A percentile compares a stretch with the other conserved stretches of the same genome.
Evolutionary conservation across 495 filamentous ascomycete species (phyloP).

Genomic region (Aspergillus campestris): DNA sequence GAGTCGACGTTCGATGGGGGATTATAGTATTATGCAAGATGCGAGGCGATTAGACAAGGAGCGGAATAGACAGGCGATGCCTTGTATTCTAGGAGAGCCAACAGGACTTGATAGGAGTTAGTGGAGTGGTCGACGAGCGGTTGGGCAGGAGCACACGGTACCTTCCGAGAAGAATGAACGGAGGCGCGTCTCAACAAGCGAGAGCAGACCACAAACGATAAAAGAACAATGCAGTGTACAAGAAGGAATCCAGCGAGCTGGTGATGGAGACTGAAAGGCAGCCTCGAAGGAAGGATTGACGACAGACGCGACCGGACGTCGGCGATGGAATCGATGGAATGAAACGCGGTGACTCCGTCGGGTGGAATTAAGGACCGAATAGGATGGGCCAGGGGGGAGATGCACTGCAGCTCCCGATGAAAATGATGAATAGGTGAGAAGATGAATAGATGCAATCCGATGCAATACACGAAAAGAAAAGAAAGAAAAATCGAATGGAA

Average conservation of each 20-base stretch:
- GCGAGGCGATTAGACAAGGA: too few relatives aligned
- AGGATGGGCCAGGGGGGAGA: conserved; percentile 21
- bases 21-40: too few relatives aligned
- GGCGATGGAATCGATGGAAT: conserved; percentile 3
- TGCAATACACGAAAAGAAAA: neutral
- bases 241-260: neutral
- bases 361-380: conserved; percentile 12
- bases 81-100: too few relatives aligned
- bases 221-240: conserved; percentile 20
- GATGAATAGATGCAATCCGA: too few relatives aligned
- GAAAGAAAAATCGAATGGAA: conserved; percentile 15
- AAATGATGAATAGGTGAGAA: conserved; percentile 6
- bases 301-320: conserved; percentile 17
- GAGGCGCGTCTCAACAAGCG: too few relatives aligned
- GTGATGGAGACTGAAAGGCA: neutral
- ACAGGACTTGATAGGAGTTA: too few relatives aligned
- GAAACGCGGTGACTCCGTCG: conserved; percentile 4
- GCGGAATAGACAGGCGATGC: too few relatives aligned
- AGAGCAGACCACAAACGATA: too few relatives aligned
- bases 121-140: too few relatives aligned
- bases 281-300: conserved; percentile 2
- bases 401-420: conserved; percentile 38
- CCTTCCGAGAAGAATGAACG: too few relatives aligned
- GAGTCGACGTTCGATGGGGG: too few relatives aligned
- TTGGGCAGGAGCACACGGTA: too few relatives aligned